Evolutionary conservation across 495 filamentous ascomycete genomes (phyloP), one percentile per base, ranked within the genome.

Genomic region (Amphirosellinia nigrospora): DNA sequence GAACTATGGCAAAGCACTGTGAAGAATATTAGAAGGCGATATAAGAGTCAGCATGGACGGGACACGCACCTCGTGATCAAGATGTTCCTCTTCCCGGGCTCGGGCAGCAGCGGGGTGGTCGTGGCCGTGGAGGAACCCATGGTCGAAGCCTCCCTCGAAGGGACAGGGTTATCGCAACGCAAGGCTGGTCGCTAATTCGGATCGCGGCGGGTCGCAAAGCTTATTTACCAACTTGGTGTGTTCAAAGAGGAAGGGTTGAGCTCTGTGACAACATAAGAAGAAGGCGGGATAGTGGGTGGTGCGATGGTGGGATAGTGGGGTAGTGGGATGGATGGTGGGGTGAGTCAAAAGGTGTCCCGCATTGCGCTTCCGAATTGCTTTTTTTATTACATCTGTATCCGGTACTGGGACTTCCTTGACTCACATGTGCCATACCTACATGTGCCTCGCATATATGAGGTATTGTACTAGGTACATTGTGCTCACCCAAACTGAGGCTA

Each of bases 51-150:
- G 15, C 5, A 48, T 16, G 16, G 30, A 41, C 32, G 4, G 9
- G 32, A 65, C 50, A 36, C 63, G n/a, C 32, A 65, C 63, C 63
- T 66, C 21, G 64, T 68, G 30, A 70, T 58, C 15, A 70, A 10
- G 28, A 70, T 70, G 48, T 70, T 70, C 39, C 39, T 63, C 60
- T 70, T 70, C 10, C 68, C 68, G 5, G 68, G 60, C 48, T 70
- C 68, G 30, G 68, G 68, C 23, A 70, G 38, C 23, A 70, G 38
- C 26, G 68, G 60, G 53, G 48, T 23, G 7, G 45, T 39, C 6
- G 66, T 23, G 7, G 45, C 30, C 6, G 66, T 32, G n/a, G 32
- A 23, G 38, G 66, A 52, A 15, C 28, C 66, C 66, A 69, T 69
- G 32, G 36, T 46, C 38, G 36, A 52, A 26, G 50, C 21, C n/a